Base-by-base conservation (phyloP, 257 asterid genomes). In the Coffea eugenioides region DNA sequence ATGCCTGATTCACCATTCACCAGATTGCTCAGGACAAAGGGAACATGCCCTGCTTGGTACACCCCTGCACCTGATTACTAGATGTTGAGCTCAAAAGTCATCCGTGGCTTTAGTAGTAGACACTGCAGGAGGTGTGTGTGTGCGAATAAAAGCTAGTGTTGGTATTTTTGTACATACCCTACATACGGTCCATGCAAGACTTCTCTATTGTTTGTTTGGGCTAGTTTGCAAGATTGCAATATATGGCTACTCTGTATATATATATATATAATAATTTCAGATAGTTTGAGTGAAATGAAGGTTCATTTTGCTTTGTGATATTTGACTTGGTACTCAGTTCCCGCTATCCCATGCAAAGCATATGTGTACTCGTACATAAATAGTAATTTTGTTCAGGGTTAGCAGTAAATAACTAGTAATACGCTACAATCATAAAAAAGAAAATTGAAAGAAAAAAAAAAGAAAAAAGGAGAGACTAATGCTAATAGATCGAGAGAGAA, bases 1-100 rank as follows among this genome's bases (percentile, higher is more conserved):
- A 96, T 96, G 99, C 98, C 99, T 0, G 98, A 94, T 83, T 96
- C 98, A 6, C 85, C 90, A 5, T 92, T 85, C 86, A 96, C 99
- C n/a, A 88, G 89, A 77, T 74, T 96, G 87, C 98, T 96, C 7
- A 79, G 98, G 83, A 92, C 91, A 45, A 89, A 82, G 79, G 99
- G 98, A 48, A 85, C 68, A 45, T 77, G 51, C 57, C 92, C 98
- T 48, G 97, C 92, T 48, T 91, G 96, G 98, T 92, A 92, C 82
- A 80, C 97, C 75, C 92, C 89, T 25, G 86, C 85, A 56, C 97
- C 92, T 11, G 95, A 95, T 59, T 90, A 84, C 81, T 92, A 70
- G 66, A 43, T 21, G 56, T 25, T 21, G 2, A 48, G 11, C 51
- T 48, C 6, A 2, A 1, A 25, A 25, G 6, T 25, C 68, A 45